Evolutionary conservation across 139 green algal species (phyloP).

Genomic region (Chlorella sp.): DNA sequence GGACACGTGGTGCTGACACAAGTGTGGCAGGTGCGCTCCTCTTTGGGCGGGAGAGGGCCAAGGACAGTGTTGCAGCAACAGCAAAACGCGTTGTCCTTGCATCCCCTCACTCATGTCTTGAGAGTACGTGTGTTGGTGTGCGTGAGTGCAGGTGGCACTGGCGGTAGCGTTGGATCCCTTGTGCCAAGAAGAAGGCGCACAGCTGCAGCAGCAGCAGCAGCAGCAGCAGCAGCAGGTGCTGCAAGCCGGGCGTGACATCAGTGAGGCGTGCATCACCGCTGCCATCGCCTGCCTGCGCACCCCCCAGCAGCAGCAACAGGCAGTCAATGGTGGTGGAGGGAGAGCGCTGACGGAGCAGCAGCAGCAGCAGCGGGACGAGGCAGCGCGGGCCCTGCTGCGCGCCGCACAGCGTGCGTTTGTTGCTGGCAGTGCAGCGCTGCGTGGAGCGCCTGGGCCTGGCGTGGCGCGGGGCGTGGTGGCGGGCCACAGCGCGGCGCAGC

Average conservation of each 20-base stretch:
- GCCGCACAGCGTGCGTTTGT: background rate
- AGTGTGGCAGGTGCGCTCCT: constrained; percentile 4
- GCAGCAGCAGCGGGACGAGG: background rate
- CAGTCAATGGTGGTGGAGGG: background rate
- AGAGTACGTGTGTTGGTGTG: too few species aligned
- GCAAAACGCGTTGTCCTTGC: background rate
- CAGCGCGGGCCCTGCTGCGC: background rate
- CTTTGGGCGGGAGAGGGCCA: background rate
- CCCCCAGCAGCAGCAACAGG: too few species aligned
- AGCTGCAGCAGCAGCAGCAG: background rate
- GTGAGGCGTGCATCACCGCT: background rate
- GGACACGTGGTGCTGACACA: background rate
- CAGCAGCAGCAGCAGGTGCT: background rate
- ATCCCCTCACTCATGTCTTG: background rate
- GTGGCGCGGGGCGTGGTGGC: background rate
- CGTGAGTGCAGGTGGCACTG: background rate
- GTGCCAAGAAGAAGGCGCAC: too few species aligned
- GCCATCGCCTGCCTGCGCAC: too few species aligned
- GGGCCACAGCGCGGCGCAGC: constrained; percentile 38
- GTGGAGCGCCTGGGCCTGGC: background rate
- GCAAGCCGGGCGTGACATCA: background rate
- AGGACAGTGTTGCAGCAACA: background rate
- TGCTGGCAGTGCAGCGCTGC: background rate
- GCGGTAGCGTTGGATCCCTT: background rate
- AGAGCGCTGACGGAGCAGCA: background rate